Evolutionary conservation across 2,329 filamentous ascomycete species (phyloP).

Genomic region (Fusarium sororula): DNA sequence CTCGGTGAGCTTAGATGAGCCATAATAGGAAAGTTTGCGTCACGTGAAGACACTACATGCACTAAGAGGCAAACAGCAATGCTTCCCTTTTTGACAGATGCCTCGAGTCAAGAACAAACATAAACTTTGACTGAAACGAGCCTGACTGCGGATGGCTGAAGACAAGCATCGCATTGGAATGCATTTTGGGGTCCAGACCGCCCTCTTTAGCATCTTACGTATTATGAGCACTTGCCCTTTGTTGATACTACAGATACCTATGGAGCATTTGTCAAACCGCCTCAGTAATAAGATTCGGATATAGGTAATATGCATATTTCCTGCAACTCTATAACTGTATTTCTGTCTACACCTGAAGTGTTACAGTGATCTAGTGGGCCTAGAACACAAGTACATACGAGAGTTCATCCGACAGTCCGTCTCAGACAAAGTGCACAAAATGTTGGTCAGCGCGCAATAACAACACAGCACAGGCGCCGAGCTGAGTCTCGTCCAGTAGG

Average conservation of each 20-base stretch:
- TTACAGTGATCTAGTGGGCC: constrained; percentile 2
- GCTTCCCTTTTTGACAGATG: not conserved
- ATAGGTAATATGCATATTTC: not conserved
- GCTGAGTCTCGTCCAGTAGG: constrained; percentile 4
- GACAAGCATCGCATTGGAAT: not conserved
- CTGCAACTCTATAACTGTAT: not conserved
- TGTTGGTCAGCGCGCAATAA: constrained; percentile 1
- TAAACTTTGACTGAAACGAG: not conserved
- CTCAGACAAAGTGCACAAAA: not conserved
- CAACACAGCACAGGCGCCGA: not conserved
- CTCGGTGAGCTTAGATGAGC: constrained; percentile 17
- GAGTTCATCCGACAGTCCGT: not conserved
- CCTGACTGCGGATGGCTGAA: not conserved
- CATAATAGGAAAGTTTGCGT: constrained; percentile 28
- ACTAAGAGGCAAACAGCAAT: not conserved
- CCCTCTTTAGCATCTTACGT: not conserved
- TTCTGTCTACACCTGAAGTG: not conserved
- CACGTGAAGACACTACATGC: constrained; percentile 23
- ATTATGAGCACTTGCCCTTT: constrained; percentile 14
- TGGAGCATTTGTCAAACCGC: not conserved
- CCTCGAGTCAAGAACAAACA: not conserved
- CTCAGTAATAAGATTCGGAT: not conserved
- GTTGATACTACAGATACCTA: not conserved
- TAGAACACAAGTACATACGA: not conserved
- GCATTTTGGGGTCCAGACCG: not conserved